phyloP scores from a whole-genome alignment of 495 filamentous ascomycete species.

The Paragyromitra xinjiangensis region DNA sequence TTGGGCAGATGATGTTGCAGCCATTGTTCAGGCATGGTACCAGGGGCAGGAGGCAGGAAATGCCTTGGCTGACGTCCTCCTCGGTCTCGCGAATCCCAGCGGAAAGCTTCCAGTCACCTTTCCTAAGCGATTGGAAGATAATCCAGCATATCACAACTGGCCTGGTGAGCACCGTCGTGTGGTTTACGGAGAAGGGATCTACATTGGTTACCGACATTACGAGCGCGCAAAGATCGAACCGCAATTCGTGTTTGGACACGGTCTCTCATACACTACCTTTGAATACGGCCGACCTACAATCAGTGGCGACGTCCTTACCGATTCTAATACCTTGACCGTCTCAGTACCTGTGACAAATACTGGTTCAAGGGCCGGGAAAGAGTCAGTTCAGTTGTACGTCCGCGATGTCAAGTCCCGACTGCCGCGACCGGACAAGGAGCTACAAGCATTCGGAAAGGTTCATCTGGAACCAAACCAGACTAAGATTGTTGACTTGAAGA shows the following conservation, averaged over 20 bases:
- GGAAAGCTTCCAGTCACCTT: constrained; percentile 70
- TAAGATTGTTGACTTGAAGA: constrained; percentile 68
- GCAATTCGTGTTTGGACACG: constrained; percentile 83
- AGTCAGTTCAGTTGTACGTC: constrained; percentile 83
- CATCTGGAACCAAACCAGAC: constrained; percentile 73
- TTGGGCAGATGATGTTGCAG: constrained; percentile 73
- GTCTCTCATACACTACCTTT: constrained; percentile 83
- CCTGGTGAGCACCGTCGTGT: constrained; percentile 80
- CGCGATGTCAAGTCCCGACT: constrained; percentile 65
- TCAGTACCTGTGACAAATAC: constrained; percentile 75
- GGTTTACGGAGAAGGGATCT: constrained; percentile 84
- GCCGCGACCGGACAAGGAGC: constrained; percentile 76
- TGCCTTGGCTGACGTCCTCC: constrained; percentile 68
- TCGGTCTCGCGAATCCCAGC: constrained; percentile 67
- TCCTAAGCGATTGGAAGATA: constrained; percentile 77
- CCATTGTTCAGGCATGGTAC: constrained; percentile 80
- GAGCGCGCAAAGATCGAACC: constrained; percentile 72
- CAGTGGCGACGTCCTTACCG: constrained; percentile 62
- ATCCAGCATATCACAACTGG: constrained; percentile 85
- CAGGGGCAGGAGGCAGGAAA: constrained; percentile 74
- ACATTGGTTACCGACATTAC: constrained; percentile 85
- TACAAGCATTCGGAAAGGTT: constrained; percentile 84
- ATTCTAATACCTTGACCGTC: constrained; percentile 67
- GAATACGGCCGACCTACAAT: constrained; percentile 70
- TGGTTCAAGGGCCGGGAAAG: constrained; percentile 70